These are phyloP conservation scores for Cordyceps farinosa DNA, from an alignment of 2,329 filamentous ascomycete genomes.

Conservation along the genomic window DNA sequence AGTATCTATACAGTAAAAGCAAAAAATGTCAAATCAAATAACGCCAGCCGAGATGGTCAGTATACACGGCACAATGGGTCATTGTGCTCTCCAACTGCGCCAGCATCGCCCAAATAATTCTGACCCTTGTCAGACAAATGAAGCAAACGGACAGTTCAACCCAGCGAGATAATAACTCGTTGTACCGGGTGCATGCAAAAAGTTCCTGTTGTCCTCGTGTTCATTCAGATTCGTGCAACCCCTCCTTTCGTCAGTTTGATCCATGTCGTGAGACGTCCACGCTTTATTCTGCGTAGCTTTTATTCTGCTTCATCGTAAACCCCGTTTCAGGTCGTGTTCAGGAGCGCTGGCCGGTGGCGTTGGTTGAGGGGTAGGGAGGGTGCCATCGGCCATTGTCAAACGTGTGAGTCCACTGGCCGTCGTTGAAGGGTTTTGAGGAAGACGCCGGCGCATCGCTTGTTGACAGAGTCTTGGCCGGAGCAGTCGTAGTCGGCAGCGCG, in stretches of 20 bases:
- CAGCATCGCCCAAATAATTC: not conserved
- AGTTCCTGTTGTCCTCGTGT: not conserved
- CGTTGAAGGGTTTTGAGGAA: conserved; percentile 18
- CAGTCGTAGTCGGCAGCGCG: not conserved
- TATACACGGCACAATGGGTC: not conserved
- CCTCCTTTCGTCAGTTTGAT: not conserved
- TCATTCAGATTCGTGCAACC: not conserved
- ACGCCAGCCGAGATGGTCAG: not conserved
- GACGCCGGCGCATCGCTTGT: conserved; percentile 14
- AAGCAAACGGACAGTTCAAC: not conserved
- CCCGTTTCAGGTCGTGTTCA: not conserved
- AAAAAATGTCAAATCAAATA: not conserved
- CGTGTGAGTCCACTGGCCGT: conserved; percentile 27
- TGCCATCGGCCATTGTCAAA: conserved; percentile 46
- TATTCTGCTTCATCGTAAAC: not conserved
- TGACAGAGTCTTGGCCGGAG: not conserved
- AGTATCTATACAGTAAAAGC: not conserved
- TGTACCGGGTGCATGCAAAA: not conserved
- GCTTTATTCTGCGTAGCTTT: not conserved
- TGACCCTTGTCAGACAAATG: not conserved
- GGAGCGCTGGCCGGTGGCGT: conserved; percentile 29
- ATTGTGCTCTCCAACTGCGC: not conserved
- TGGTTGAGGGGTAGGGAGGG: conserved; percentile 44
- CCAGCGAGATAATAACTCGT: not conserved
- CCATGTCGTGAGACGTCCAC: conserved; percentile 13